Evolutionary conservation across 2,329 filamentous ascomycete genomes (phyloP), one percentile per base, ranked within the genome.

Genomic region (Colletotrichum sp.): DNA sequence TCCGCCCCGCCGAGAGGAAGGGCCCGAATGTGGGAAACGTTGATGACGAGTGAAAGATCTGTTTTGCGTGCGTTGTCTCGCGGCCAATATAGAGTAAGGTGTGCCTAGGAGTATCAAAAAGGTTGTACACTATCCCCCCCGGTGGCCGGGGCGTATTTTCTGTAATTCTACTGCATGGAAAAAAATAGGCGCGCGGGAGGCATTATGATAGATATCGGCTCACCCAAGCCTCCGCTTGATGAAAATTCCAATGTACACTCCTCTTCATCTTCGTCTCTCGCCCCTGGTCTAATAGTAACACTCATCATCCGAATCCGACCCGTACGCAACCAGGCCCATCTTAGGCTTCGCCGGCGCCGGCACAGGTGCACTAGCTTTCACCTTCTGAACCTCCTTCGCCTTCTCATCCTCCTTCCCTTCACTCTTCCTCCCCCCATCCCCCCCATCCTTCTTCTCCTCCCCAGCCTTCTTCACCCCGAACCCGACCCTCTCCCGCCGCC

Each of bases 291-390:
- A 8, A 43, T 3, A n/a, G 38, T n/a, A 43, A 72, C 64, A 77
- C 8, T 77, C 76, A 26, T 89, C 87, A 58, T 89, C 88, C 21
- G 87, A 85, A 61, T 91, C 90, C 2, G 90, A 92, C 7, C 87
- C 90, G 77, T 92, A 93, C 73, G 86, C 87, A 15, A 92, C 90
- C 52, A 92, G 80, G 0, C 86, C 86, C 61, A 87, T 67, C 9
- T 82, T 80, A 5, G 83, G 77, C 72, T 83, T 84, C 24, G 74
- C 48, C 24, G 70, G 68, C 32, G 28, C n/a, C 18, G 70, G 68
- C 32, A 21, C 16, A 26, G 43, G 43, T 18, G 9, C 55, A 52
- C 72, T 70, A 4, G 12, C 74, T 30, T 66, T 71, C 67, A 72
- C 76, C 38, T 72, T 66, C 69, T 77, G 65, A 9, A 38, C 52